Evolutionary conservation across 2,329 filamentous ascomycete genomes (phyloP).

Genomic region (Aureobasidium sp.): DNA sequence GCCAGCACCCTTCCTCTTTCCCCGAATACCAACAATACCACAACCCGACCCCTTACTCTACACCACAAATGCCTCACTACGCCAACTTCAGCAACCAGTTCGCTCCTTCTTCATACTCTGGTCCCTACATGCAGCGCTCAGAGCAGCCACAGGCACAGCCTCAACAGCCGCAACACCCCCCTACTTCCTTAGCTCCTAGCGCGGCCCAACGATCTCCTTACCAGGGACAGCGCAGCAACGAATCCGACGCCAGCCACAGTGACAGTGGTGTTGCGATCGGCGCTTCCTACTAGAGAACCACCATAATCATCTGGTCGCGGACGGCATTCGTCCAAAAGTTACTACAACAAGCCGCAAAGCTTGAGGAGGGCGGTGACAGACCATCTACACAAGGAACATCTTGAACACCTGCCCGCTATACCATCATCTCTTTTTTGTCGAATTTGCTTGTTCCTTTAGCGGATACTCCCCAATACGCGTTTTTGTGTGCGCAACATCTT

Average conservation of each 20-base stretch:
- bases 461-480: constrained; percentile 7
- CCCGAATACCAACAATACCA: constrained; percentile 22
- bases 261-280: constrained; percentile 20
- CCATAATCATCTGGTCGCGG: not conserved
- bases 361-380: too few species aligned
- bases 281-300: constrained; percentile 17
- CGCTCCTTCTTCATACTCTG: constrained; percentile 4
- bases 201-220: constrained; percentile 9
- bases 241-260: constrained; percentile 18
- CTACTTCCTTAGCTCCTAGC: constrained; percentile 3
- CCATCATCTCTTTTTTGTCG: not conserved
- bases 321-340: not conserved
- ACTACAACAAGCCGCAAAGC: not conserved
- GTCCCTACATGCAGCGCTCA: constrained; percentile 11
- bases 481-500: not conserved
- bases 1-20: constrained; percentile 22
- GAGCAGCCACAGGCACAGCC: constrained; percentile 16
- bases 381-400: too few species aligned
- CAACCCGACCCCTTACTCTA: constrained; percentile 17
- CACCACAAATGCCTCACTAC: constrained; percentile 24
- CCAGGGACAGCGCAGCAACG: constrained; percentile 10
- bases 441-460: constrained; percentile 3
- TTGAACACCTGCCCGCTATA: not conserved
- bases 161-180: constrained; percentile 11
- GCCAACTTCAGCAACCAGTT: constrained; percentile 11